phyloP scores from a whole-genome alignment of 257 asterid species.

The Solanum sparsipilum region DNA sequence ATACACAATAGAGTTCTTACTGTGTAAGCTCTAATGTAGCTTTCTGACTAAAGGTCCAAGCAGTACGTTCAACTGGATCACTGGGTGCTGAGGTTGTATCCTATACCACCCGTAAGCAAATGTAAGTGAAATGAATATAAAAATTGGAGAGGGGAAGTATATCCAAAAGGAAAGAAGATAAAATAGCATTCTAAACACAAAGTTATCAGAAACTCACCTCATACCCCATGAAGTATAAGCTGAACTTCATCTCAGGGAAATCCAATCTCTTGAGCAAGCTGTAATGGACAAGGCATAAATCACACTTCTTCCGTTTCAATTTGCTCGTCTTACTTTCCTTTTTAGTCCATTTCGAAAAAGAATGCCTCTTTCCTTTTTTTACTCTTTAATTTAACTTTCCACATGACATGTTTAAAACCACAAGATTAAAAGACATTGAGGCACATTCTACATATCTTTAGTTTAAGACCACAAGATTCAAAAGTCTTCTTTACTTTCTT shows the following conservation, averaged over 20 bases:
- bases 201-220: slow-evolving; percentile 38
- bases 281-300: neutral
- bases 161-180: neutral
- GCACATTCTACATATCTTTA: neutral
- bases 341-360: neutral
- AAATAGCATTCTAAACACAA: neutral
- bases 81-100: slow-evolving; percentile 69
- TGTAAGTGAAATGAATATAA: neutral
- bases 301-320: neutral
- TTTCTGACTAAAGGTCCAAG: slow-evolving; percentile 77
- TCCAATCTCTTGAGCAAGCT: slow-evolving; percentile 93
- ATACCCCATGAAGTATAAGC: slow-evolving; percentile 74
- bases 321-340: neutral
- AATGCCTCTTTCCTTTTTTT: neutral
- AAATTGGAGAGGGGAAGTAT: neutral
- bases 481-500: no score
- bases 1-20: slow-evolving; percentile 28
- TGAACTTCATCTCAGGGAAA: slow-evolving; percentile 70
- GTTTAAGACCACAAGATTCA: no score
- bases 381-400: neutral
- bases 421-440: neutral
- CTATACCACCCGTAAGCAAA: slow-evolving; percentile 22
- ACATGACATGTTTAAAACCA: neutral
- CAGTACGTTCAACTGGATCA: slow-evolving; percentile 56
- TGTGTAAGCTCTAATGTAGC: slow-evolving; percentile 82